Percentiles rank a stretch among this genome's conserved stretches.
These are phyloP conservation scores for Cardiospermum halicacabum DNA, from an alignment of 345 rosid genomes.

Conservation along the genomic window DNA sequence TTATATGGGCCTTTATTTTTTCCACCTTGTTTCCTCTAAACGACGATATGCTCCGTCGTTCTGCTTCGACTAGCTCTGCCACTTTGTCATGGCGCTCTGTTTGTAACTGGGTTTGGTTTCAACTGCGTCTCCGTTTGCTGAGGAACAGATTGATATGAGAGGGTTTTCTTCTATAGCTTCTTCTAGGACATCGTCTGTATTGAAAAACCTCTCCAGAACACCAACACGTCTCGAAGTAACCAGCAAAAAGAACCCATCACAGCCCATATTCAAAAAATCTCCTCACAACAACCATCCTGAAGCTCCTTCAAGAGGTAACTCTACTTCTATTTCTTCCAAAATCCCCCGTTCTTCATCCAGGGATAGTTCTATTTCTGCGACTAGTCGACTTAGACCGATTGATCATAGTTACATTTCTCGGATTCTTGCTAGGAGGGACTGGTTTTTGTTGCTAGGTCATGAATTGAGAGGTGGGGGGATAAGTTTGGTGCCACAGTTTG, in stretches of 20 bases:
- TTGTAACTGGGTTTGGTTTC: not conserved
- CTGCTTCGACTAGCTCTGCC: not conserved
- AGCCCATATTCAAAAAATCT: not conserved
- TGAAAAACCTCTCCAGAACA: conserved; percentile 10
- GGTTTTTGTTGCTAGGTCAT: conserved; percentile 62
- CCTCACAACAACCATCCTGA: not conserved
- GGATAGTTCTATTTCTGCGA: conserved; percentile 11
- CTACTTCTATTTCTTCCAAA: not conserved
- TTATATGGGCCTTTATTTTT: not conserved
- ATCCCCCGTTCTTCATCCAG: conserved; percentile 8
- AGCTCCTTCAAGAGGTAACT: conserved; percentile 30
- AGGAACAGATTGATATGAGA: conserved; percentile 39
- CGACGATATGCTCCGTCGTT: not conserved
- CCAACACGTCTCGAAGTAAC: conserved; percentile 4
- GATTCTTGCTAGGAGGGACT: conserved; percentile 60
- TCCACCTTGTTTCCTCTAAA: not conserved
- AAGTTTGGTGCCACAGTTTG: conserved; percentile 42
- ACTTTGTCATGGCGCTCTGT: conserved; percentile 11
- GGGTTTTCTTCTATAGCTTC: conserved; percentile 46
- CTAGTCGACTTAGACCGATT: conserved; percentile 15
- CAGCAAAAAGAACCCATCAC: conserved; percentile 11
- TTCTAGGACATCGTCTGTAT: conserved; percentile 38
- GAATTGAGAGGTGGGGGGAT: conserved; percentile 55
- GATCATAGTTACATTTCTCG: conserved; percentile 53
- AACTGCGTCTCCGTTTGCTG: conserved; percentile 9